Evolutionary conservation across 2,329 filamentous ascomycete species (phyloP), one percentile per base, ranked within the genome.

Genomic region (Bisporella sp.): DNA sequence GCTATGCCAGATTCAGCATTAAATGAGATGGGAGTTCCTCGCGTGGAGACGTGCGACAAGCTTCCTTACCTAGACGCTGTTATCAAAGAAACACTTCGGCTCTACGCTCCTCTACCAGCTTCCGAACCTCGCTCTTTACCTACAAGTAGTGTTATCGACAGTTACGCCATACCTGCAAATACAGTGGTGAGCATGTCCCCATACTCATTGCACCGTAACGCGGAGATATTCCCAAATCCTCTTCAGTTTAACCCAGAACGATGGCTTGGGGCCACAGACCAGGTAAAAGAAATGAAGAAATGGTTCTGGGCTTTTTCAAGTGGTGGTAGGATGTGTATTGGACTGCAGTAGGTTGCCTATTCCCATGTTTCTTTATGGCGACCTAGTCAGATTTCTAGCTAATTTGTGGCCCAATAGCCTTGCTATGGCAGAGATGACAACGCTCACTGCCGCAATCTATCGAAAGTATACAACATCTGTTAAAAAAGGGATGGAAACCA

Each of bases 231-330:
- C 51, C 65, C 68, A 0, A 64, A 75, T 1, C 69, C 79, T 0
- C 66, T 73, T 32, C 62, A 50, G 6, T 82, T 78, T 69, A 67
- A 76, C 43, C 70, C 72, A 12, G 68, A 64, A 1, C 64, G 78
- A 13, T 81, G 77, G 77, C 69, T 86, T 0, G 54, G 43, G 62
- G 68, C 28, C 48, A 57, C 61, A 2, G 55, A 64, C 55, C 47
- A 57, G 49, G 62, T 67, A 6, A 62, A 68, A 39, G 59, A 63
- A 40, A 68, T 47, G 40, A 69, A 57, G 45, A 72, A 75, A 6
- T 77, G 77, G 11, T 85, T 82, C 54, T 79, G 81, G 70, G 80
- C 82, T 0, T 87, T 87, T 61, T 79, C 82, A 0, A 83, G 77
- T 5, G 83, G 84, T 0, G 79, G 82, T 0, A 71, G 82, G 29